Percentiles rank a stretch among this genome's conserved stretches.
phyloP scores from a whole-genome alignment of 352 stramenopile genomes.

The Lagenidium giganteum region DNA sequence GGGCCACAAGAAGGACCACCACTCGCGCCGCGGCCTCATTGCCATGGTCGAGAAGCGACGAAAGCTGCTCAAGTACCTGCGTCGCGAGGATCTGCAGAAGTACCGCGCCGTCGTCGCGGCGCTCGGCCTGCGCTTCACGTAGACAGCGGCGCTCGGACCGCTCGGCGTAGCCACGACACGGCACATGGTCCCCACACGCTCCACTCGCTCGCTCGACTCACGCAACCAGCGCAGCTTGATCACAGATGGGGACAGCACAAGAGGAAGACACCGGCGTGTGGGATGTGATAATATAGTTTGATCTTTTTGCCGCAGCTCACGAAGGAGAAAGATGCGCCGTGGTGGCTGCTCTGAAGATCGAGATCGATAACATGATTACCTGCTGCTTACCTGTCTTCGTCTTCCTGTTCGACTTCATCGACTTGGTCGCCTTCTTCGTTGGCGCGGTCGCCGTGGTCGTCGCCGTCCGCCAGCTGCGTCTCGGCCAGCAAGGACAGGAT shows the following conservation, averaged over 20 bases:
- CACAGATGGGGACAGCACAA: background rate
- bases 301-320: too few species aligned
- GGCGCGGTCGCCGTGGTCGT: background rate
- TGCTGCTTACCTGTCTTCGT: background rate
- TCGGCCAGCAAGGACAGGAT: conserved; percentile 78
- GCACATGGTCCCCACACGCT: too few species aligned
- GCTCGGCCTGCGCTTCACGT: conserved; percentile 75
- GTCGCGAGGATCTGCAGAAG: conserved; percentile 75
- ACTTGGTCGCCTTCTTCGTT: conserved; percentile 25
- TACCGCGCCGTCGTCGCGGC: conserved; percentile 73
- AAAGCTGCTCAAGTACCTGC: conserved; percentile 85
- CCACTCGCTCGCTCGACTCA: too few species aligned
- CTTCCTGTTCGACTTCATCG: conserved; percentile 12
- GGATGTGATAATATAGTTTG: too few species aligned
- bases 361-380: too few species aligned
- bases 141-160: conserved; percentile 10
- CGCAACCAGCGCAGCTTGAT: too few species aligned
- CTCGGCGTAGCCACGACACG: too few species aligned
- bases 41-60: conserved; percentile 83
- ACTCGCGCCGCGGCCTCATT: conserved; percentile 80
- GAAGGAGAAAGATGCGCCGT: too few species aligned
- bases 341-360: too few species aligned
- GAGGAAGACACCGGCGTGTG: background rate
- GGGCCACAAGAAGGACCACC: conserved; percentile 83
- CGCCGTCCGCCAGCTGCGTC: conserved; percentile 18